Base-by-base conservation (phyloP, 208 protist genomes). In the Leishmania amazonensis region DNA sequence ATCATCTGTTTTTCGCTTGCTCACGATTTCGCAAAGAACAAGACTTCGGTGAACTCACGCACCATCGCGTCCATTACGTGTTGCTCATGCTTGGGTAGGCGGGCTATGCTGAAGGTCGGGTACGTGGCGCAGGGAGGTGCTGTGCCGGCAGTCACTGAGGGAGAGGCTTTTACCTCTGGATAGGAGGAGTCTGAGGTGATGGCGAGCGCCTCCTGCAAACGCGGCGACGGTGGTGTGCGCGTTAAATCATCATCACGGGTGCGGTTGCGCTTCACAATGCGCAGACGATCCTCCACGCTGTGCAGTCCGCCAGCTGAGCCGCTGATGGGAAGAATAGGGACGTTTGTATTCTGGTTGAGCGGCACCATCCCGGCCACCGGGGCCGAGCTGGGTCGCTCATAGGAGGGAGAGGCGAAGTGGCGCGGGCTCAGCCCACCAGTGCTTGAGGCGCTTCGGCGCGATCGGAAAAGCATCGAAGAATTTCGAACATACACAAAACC, bases 251-350 rank as follows among this genome's bases (percentile, higher is more conserved):
- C 74, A 70, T 71, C 58, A 74, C 71, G 47, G 71, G 77, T 78
- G 73, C 91, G 87, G 67, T 83, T 96, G 11, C 91, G 91, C 81
- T 95, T 95, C 51, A 96, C 86, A 64, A 96, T 94, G 73, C 87
- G 88, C 40, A 96, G 88, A 8, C 93, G 90, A 73, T 95, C 86
- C 81, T 97, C 94, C 57, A 96, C 94, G 75, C 81, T 87, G 28
- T 88, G 71, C 24, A 79, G 19, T 28, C 75, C 60, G 60, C 42
- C 38, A 1, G 57, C 21, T 53, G 70, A 21, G 70, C 70, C 28
- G n/a, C 42, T 74, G 45, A 51, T 38, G 45, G 35, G 70, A 74
- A 74, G 17, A 28, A 47, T 54, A 54, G 68, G 64, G 49, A 73
- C 80, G 60, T 73, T 86, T 65, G 53, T 81, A 54, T 42, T 81